Evolutionary conservation across 306 rosid species (phyloP).

Genomic region (Rosa multiflora): DNA sequence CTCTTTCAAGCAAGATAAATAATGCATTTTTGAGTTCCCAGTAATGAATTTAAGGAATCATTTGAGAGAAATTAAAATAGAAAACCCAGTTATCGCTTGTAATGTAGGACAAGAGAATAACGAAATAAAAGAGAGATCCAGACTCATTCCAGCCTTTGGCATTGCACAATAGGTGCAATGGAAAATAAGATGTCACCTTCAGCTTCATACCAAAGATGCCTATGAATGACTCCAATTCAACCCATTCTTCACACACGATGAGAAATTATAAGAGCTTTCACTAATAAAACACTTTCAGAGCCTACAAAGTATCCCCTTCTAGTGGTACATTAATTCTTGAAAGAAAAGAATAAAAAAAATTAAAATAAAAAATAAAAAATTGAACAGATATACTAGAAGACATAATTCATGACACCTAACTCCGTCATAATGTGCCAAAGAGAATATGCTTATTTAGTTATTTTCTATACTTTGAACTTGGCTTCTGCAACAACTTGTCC

Average conservation of each 20-base stretch:
- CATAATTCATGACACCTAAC: not conserved
- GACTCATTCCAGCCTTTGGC: not conserved
- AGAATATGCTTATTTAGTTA: not conserved
- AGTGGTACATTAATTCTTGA: not conserved
- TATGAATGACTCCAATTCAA: not conserved
- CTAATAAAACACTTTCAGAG: not conserved
- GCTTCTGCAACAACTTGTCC: constrained; percentile 3
- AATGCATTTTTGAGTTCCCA: constrained; percentile 6
- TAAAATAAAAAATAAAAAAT: not conserved
- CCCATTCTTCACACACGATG: not conserved
- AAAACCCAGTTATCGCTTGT: not conserved
- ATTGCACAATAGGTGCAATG: not conserved
- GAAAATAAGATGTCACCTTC: not conserved
- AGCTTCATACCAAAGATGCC: not conserved
- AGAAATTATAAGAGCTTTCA: not conserved
- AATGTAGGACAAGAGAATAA: not conserved
- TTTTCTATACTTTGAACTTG: not conserved
- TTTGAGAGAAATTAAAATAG: not conserved
- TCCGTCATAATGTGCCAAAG: not conserved
- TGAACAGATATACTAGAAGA: not conserved
- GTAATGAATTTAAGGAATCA: not conserved
- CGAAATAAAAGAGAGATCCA: not conserved
- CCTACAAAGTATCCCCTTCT: not conserved
- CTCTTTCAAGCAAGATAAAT: not conserved
- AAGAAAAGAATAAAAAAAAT: not conserved